These are phyloP conservation scores for Aspergillus versicolor DNA, from an alignment of 2,329 filamentous ascomycete species.

Conservation along the genomic window DNA sequence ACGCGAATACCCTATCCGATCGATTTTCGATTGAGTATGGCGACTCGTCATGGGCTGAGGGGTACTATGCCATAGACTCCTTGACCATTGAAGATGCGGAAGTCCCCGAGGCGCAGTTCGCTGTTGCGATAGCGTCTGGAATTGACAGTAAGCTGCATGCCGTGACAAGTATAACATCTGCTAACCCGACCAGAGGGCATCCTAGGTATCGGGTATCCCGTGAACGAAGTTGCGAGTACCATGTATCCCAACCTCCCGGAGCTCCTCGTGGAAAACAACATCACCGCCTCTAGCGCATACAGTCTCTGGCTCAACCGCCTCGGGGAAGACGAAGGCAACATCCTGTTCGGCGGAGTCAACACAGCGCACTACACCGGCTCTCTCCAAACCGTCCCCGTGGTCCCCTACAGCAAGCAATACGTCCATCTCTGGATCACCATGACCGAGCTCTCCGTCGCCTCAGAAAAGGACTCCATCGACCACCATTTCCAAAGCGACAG, in stretches of 20 bases:
- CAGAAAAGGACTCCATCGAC: conserved; percentile 13
- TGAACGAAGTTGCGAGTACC: conserved; percentile 63
- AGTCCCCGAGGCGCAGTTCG: conserved; percentile 11
- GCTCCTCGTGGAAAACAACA: conserved; percentile 57
- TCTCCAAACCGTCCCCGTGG: conserved; percentile 64
- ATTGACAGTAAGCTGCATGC: conserved; percentile 37
- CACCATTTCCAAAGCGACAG: conserved; percentile 9
- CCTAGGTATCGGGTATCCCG: conserved; percentile 74
- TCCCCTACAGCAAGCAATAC: conserved; percentile 49
- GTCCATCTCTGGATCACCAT: conserved; percentile 66
- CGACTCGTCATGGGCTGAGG: conserved; percentile 70
- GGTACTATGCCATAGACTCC: conserved; percentile 63
- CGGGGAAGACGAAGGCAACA: conserved; percentile 59
- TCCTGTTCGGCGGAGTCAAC: conserved; percentile 73
- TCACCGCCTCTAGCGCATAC: conserved; percentile 66
- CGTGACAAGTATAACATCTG: neutral
- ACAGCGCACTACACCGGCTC: conserved; percentile 59
- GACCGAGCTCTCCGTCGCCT: conserved; percentile 52
- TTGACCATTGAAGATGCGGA: conserved; percentile 8
- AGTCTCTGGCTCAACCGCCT: conserved; percentile 72
- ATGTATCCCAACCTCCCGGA: conserved; percentile 61
- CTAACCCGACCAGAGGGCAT: conserved; percentile 50
- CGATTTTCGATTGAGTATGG: conserved; percentile 82
- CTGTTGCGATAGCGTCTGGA: conserved; percentile 7
- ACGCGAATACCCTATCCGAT: conserved; percentile 67